These are phyloP conservation scores for Pichia rugopelliculosa DNA, from an alignment of 805 yeast genomes.

Conservation along the genomic window DNA sequence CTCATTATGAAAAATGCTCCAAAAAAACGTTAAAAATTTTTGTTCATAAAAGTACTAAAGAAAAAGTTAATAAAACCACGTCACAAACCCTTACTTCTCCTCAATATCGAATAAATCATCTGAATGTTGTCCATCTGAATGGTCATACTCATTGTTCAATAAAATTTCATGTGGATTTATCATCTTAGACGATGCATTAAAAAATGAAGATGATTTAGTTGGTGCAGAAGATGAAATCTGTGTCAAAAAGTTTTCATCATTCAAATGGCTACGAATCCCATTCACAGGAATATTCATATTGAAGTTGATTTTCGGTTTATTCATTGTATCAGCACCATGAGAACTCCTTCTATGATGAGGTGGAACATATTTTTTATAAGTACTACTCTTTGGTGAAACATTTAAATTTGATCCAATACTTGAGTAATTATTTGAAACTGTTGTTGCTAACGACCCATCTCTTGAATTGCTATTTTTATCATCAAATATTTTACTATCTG, in stretches of 20 bases:
- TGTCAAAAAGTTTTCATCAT: slow-evolving; percentile 14
- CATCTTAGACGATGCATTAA: slow-evolving; percentile 19
- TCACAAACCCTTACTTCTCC: slow-evolving; percentile 3
- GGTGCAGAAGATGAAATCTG: slow-evolving; percentile 33
- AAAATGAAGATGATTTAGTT: slow-evolving; percentile 18
- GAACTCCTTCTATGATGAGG: slow-evolving; percentile 46
- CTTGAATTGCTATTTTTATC: slow-evolving; percentile 16
- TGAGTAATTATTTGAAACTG: slow-evolving; percentile 19
- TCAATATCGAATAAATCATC: slow-evolving; percentile 14
- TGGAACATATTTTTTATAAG: slow-evolving; percentile 35
- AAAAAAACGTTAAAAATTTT: neutral
- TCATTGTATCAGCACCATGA: slow-evolving; percentile 16
- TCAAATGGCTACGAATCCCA: neutral
- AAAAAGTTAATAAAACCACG: too few species aligned
- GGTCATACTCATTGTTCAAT: slow-evolving; percentile 5
- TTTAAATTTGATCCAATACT: slow-evolving; percentile 21
- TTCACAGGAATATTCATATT: neutral
- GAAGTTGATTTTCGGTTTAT: slow-evolving; percentile 12
- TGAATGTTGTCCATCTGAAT: neutral
- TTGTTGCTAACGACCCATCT: slow-evolving; percentile 22
- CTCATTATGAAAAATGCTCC: neutral
- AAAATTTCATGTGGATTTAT: slow-evolving; percentile 17
- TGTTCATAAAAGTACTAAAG: too few species aligned
- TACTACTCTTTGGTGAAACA: slow-evolving; percentile 8
- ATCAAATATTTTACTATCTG: slow-evolving; percentile 7